Percentiles rank a stretch among this genome's conserved stretches.
phyloP scores from a whole-genome alignment of 148 eudicot species.

The Tetragonia tetragonoides region DNA sequence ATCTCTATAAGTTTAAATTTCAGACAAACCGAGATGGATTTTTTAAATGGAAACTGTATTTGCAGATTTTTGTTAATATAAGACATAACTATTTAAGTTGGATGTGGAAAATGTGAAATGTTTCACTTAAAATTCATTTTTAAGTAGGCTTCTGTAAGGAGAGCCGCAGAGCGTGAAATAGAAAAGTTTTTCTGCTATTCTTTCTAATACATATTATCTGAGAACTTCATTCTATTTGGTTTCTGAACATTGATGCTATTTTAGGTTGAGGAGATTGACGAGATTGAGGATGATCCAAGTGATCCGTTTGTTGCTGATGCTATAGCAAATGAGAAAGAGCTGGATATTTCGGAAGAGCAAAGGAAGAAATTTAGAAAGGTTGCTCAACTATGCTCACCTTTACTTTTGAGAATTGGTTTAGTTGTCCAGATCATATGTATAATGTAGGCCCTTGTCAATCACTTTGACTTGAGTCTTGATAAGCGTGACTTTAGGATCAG shows the following conservation, averaged over 20 bases:
- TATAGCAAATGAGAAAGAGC: slow-evolving; percentile 69
- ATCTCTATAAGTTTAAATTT: too few relatives aligned
- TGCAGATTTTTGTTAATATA: too few relatives aligned
- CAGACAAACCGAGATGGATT: too few relatives aligned
- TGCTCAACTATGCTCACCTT: not conserved
- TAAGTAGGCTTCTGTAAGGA: too few relatives aligned
- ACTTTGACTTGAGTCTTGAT: not conserved
- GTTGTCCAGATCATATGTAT: not conserved
- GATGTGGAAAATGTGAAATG: not conserved
- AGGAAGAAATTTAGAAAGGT: slow-evolving; percentile 81
- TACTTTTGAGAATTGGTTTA: not conserved
- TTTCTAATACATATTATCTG: too few relatives aligned
- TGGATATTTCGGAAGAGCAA: slow-evolving; percentile 73
- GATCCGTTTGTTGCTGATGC: slow-evolving; percentile 95
- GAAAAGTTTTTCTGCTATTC: too few relatives aligned
- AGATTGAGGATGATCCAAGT: slow-evolving; percentile 54
- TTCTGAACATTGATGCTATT: slow-evolving; percentile 9
- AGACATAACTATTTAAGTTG: not conserved
- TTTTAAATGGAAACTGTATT: not conserved
- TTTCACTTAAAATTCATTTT: too few relatives aligned
- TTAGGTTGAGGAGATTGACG: slow-evolving; percentile 99
- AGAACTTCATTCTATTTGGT: not conserved
- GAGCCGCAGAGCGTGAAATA: too few relatives aligned
- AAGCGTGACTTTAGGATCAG: not conserved
- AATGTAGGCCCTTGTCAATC: not conserved